phyloP scores from a whole-genome alignment of 1,139 yeast species.

The Suhomyces guaymorum region DNA sequence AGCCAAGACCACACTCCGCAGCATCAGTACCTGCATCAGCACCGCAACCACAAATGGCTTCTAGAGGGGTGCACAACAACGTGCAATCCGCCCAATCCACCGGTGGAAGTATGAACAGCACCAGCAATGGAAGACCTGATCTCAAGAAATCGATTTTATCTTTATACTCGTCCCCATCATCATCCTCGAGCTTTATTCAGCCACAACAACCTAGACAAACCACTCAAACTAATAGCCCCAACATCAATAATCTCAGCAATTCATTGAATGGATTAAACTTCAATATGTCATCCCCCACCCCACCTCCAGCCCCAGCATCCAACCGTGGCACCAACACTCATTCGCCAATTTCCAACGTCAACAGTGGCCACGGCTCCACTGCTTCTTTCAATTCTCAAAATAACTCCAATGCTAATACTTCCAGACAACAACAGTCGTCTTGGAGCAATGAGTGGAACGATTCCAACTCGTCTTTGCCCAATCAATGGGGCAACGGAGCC shows the following conservation, averaged over 20 bases:
- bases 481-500: slow-evolving; percentile 8
- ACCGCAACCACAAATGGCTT: slow-evolving; percentile 3
- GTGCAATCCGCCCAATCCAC: slow-evolving; percentile 36
- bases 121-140: slow-evolving; percentile 49
- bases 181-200: slow-evolving; percentile 38
- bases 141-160: slow-evolving; percentile 89
- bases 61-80: slow-evolving; percentile 3
- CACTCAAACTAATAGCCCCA: slow-evolving; percentile 10
- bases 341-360: slow-evolving; percentile 4
- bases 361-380: slow-evolving; percentile 8
- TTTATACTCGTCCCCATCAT: slow-evolving; percentile 72
- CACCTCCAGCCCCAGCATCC: slow-evolving; percentile 4
- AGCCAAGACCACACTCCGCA: slow-evolving; percentile 10
- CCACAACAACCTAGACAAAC: slow-evolving; percentile 19
- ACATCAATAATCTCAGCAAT: slow-evolving; percentile 27
- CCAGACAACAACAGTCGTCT: slow-evolving; percentile 4
- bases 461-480: slow-evolving; percentile 15
- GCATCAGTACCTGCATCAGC: too few species aligned
- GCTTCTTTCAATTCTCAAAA: slow-evolving; percentile 10
- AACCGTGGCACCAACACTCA: slow-evolving; percentile 1
- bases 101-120: slow-evolving; percentile 30
- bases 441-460: slow-evolving; percentile 47
- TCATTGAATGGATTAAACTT: slow-evolving; percentile 42
- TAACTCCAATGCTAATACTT: slow-evolving; percentile 1
- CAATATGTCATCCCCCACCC: slow-evolving; percentile 10